Evolutionary conservation across 2,329 filamentous ascomycete genomes (phyloP).

Genomic region (Ascochyta lentis): DNA sequence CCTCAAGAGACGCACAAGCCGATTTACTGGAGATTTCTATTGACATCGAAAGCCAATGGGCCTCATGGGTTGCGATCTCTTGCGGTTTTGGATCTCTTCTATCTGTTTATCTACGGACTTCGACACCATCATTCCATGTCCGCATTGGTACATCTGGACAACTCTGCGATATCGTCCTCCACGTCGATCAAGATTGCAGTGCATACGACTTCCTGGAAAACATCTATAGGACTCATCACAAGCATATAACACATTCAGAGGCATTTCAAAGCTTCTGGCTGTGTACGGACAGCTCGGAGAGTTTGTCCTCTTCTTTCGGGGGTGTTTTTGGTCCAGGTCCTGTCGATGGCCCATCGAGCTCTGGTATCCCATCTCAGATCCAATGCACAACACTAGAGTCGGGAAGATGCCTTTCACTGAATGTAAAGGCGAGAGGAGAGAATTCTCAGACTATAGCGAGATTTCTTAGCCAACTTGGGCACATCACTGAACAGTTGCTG

Average conservation of each 20-base stretch:
- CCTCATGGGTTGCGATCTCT: not conserved
- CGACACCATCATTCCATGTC: not conserved
- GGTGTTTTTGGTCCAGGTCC: not conserved
- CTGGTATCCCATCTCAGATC: not conserved
- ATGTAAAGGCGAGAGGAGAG: not conserved
- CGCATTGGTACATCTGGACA: not conserved
- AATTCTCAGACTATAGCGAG: not conserved
- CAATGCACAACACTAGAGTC: not conserved
- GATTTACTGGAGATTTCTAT: not conserved
- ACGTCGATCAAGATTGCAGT: not conserved
- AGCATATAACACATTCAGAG: not conserved
- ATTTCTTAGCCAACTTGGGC: not conserved
- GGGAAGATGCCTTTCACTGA: not conserved
- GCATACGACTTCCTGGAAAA: not conserved
- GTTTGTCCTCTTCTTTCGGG: not conserved
- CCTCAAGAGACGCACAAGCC: not conserved
- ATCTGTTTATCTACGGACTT: not conserved
- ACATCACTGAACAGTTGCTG: constrained; percentile 3
- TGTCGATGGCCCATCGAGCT: not conserved
- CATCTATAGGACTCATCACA: not conserved
- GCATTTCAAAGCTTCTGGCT: not conserved
- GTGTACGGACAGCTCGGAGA: not conserved
- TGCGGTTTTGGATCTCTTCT: not conserved
- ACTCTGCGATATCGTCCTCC: not conserved
- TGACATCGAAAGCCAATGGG: not conserved